phyloP scores from a whole-genome alignment of 371 early-diverging fungal species.

The Mortierella sp. region DNA sequence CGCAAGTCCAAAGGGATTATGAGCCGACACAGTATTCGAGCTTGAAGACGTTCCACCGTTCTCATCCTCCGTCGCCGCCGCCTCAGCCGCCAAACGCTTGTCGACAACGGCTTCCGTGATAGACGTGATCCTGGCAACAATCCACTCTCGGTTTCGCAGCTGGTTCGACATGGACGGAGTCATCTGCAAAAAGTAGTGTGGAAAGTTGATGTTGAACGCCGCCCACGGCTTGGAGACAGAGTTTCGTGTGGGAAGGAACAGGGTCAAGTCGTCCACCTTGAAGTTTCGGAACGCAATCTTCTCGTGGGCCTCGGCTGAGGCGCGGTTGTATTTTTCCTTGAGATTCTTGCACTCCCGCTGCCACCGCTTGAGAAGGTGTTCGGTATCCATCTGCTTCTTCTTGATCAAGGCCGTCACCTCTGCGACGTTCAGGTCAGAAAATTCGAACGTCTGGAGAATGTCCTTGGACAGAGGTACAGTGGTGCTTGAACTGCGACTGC shows the following conservation, averaged over 20 bases:
- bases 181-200: constrained; percentile 79
- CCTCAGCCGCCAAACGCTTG: constrained; percentile 26
- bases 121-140: constrained; percentile 74
- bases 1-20: constrained; percentile 77
- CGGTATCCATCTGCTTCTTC: constrained; percentile 62
- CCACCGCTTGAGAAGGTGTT: constrained; percentile 61
- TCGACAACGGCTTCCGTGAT: constrained; percentile 70
- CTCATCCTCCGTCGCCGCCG: constrained; percentile 4
- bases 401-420: constrained; percentile 50
- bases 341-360: constrained; percentile 49
- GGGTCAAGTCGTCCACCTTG: constrained; percentile 76
- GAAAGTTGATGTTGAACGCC: constrained; percentile 84
- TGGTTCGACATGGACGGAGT: constrained; percentile 60
- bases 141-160: constrained; percentile 73
- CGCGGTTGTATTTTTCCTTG: constrained; percentile 67
- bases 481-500: constrained; percentile 34
- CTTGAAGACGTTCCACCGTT: constrained; percentile 13
- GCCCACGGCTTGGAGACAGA: constrained; percentile 82
- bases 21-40: constrained; percentile 50
- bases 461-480: constrained; percentile 45
- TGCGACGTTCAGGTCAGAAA: constrained; percentile 33
- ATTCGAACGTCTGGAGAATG: constrained; percentile 37
- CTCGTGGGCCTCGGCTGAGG: constrained; percentile 59
- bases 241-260: constrained; percentile 83
- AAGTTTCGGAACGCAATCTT: constrained; percentile 80